These are phyloP conservation scores for Scutellaria barbata DNA, from an alignment of 257 asterid species.

Conservation along the genomic window DNA sequence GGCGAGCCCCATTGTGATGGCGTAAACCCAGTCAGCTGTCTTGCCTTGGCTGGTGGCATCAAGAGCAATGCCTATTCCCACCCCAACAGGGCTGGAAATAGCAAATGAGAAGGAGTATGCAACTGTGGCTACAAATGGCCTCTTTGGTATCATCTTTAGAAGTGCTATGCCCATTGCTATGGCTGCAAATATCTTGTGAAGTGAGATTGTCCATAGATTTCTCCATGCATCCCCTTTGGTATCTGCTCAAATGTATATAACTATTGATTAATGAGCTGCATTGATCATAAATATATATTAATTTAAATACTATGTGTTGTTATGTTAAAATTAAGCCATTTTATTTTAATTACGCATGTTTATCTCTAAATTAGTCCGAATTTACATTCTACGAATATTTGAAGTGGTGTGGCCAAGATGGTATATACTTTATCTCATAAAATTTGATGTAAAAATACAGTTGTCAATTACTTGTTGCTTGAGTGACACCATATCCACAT, in stretches of 20 bases:
- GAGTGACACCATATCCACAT: no score
- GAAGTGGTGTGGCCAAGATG: no score
- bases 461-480: no score
- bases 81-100: constrained; percentile 82
- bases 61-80: constrained; percentile 86
- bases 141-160: constrained; percentile 79
- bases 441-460: no score
- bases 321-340: no score
- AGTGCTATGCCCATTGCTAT: constrained; percentile 93
- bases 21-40: constrained; percentile 78
- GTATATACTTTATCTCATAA: no score
- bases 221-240: constrained; percentile 82
- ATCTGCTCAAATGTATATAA: constrained; percentile 36
- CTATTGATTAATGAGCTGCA: no score
- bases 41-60: constrained; percentile 76
- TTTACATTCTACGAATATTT: no score
- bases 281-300: no score
- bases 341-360: no score
- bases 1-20: constrained; percentile 84
- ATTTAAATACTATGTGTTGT: no score
- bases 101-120: constrained; percentile 83
- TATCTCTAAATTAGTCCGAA: no score
- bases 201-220: constrained; percentile 79
- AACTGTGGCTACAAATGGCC: constrained; percentile 67
- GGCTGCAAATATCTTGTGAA: constrained; percentile 91